Percentiles rank a stretch among this genome's conserved stretches.
Conservation (phyloP, 805 yeast genomes). For the Ogataea polymorpha region DNA sequence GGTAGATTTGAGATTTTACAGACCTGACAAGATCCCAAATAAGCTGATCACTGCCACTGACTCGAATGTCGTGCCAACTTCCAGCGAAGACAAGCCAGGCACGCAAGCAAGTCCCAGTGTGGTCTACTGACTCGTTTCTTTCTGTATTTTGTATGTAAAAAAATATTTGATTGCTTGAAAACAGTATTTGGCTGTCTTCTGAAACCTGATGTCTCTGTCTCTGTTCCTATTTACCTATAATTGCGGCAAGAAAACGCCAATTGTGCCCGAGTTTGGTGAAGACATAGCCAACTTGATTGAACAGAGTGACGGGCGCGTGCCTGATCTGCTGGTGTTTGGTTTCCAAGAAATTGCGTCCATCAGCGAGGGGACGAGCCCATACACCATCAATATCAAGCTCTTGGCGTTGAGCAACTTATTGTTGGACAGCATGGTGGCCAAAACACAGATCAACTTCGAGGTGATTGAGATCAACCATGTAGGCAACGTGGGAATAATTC, state of each 20-base stretch:
- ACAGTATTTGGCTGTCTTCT: constrained; percentile 1
- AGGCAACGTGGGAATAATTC: constrained; percentile 58
- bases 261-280: constrained; percentile 27
- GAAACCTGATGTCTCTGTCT: constrained; percentile 8
- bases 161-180: neutral
- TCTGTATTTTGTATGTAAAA: neutral
- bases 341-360: constrained; percentile 63
- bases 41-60: neutral
- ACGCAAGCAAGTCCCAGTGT: neutral
- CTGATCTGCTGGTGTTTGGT: constrained; percentile 56
- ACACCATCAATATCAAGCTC: constrained; percentile 37
- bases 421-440: constrained; percentile 32
- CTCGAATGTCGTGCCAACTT: neutral
- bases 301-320: constrained; percentile 30
- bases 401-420: constrained; percentile 36
- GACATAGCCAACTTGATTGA: constrained; percentile 6
- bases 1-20: constrained; percentile 74
- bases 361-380: constrained; percentile 49
- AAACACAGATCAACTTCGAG: constrained; percentile 39
- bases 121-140: neutral
- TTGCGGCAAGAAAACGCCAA: constrained; percentile 29
- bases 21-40: constrained; percentile 49
- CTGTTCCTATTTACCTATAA: constrained; percentile 13
- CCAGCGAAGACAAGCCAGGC: constrained; percentile 2
- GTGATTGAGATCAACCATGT: constrained; percentile 42